Evolutionary conservation across 2,329 filamentous ascomycete genomes (phyloP).

Genomic region (Calonectria naviculata): DNA sequence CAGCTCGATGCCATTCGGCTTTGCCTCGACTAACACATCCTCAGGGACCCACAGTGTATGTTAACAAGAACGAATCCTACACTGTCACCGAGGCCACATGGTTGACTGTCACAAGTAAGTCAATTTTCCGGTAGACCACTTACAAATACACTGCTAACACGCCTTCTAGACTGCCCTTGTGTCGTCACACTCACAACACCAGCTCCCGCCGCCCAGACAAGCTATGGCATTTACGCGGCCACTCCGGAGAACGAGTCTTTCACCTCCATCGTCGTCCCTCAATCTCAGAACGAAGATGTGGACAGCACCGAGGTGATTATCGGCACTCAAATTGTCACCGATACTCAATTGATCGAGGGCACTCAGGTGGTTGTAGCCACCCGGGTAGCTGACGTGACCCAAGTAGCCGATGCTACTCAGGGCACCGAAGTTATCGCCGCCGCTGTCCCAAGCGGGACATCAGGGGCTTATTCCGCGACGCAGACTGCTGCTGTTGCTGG

Average conservation of each 20-base stretch:
- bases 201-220: not conserved
- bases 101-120: slow-evolving; percentile 58
- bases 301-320: not conserved
- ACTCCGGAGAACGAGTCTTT: not conserved
- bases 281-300: not conserved
- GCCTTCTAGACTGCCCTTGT: slow-evolving; percentile 56
- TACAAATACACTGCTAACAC: slow-evolving; percentile 38
- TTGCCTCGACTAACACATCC: not conserved
- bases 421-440: slow-evolving; percentile 34
- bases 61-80: slow-evolving; percentile 55
- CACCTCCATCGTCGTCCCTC: slow-evolving; percentile 6
- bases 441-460: not conserved
- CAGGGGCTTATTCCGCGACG: not conserved
- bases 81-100: slow-evolving; percentile 55
- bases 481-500: not conserved
- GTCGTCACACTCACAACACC: slow-evolving; percentile 49
- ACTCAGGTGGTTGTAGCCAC: not conserved
- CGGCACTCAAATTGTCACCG: not conserved
- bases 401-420: slow-evolving; percentile 1
- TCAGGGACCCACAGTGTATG: slow-evolving; percentile 46
- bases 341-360: not conserved
- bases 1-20: not conserved
- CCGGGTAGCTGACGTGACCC: not conserved
- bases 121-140: not conserved
- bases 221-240: slow-evolving; percentile 8